These are phyloP conservation scores for Coniochaeta sp. DNA, from an alignment of 2,329 filamentous ascomycete species.

Conservation along the genomic window DNA sequence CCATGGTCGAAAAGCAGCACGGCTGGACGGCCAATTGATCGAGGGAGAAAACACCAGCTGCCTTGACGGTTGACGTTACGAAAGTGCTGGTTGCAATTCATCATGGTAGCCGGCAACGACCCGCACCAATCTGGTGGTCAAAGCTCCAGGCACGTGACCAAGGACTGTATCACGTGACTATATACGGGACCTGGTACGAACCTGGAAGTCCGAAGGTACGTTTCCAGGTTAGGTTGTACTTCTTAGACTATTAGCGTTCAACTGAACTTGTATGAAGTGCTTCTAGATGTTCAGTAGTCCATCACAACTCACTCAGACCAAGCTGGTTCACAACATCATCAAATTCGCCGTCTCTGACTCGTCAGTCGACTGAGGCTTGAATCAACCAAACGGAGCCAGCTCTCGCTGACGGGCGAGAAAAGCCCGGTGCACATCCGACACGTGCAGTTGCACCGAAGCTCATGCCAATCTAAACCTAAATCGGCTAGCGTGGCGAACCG, in stretches of 20 bases:
- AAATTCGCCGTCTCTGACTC: neutral
- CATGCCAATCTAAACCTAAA: neutral
- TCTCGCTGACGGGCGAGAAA: neutral
- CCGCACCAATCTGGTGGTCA: neutral
- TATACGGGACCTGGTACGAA: too few species aligned
- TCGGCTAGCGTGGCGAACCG: neutral
- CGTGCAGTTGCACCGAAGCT: too few species aligned
- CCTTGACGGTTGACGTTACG: neutral
- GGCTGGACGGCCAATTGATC: slow-evolving; percentile 38
- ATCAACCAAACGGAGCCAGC: too few species aligned
- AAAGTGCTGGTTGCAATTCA: slow-evolving; percentile 4
- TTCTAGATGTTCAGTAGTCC: too few species aligned
- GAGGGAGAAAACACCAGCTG: neutral
- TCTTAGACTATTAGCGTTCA: too few species aligned
- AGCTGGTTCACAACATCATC: too few species aligned
- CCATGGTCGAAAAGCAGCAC: slow-evolving; percentile 40
- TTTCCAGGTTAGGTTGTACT: too few species aligned
- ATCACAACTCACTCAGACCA: too few species aligned
- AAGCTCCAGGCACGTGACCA: neutral
- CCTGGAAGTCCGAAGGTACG: too few species aligned
- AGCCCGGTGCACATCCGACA: neutral
- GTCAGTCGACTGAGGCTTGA: neutral
- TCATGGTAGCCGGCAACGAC: neutral
- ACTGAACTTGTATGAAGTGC: too few species aligned
- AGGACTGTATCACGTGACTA: neutral